Conservation (phyloP, 1,284 basidiomycete genomes). For the Apiotrichum domesticum region DNA sequence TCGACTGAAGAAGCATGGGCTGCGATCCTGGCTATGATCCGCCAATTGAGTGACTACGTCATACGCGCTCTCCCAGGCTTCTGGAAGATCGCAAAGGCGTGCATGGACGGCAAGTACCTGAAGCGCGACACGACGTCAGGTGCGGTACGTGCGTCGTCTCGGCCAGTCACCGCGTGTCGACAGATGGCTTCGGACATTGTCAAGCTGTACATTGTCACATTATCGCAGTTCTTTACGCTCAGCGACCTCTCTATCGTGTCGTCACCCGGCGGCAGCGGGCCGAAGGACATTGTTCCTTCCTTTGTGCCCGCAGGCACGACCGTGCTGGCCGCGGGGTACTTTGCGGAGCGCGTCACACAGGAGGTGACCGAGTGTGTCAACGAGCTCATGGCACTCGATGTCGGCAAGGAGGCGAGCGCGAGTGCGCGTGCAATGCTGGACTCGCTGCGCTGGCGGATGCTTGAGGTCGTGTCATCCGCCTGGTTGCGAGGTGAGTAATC, state of each 20-base stretch:
- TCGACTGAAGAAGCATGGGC: conserved; percentile 66
- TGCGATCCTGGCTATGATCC: conserved; percentile 61
- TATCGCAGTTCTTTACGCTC: conserved; percentile 85
- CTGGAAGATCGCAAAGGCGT: conserved; percentile 85
- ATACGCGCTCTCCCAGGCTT: conserved; percentile 72
- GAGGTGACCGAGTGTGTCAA: conserved; percentile 81
- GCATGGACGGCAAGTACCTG: conserved; percentile 85
- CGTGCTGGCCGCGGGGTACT: conserved; percentile 75
- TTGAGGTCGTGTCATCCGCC: conserved; percentile 66
- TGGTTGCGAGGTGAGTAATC: conserved; percentile 59
- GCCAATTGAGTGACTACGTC: conserved; percentile 51
- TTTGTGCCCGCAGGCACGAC: conserved; percentile 71
- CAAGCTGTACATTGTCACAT: conserved; percentile 74
- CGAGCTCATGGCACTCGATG: conserved; percentile 74
- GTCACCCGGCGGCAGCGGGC: conserved; percentile 33
- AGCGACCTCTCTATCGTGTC: conserved; percentile 64
- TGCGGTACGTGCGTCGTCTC: conserved; percentile 30
- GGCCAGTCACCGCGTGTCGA: conserved; percentile 75
- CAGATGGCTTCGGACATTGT: conserved; percentile 88
- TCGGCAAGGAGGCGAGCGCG: conserved; percentile 65
- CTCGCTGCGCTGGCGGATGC: conserved; percentile 80
- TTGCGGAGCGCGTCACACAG: conserved; percentile 67
- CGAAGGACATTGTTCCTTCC: conserved; percentile 47
- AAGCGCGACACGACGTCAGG: conserved; percentile 48
- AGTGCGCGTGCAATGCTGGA: conserved; percentile 69